Evolutionary conservation across 2,329 filamentous ascomycete species (phyloP).

Genomic region (Ascochyta lentis): DNA sequence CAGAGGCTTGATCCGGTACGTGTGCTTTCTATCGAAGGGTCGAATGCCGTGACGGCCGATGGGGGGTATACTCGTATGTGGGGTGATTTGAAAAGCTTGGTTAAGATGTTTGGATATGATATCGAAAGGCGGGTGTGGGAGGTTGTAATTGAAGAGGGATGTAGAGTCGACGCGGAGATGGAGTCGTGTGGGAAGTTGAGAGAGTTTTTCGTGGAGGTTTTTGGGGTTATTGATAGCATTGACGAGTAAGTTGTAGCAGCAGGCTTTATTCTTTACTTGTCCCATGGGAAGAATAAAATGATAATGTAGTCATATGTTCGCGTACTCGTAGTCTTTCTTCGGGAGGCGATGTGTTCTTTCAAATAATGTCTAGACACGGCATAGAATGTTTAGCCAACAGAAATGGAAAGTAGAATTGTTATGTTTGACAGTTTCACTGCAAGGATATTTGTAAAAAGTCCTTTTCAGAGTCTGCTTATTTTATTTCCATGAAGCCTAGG

Average conservation of each 20-base stretch:
- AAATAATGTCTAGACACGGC: too few species aligned
- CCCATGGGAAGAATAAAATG: too few species aligned
- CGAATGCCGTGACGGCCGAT: slow-evolving; percentile 7
- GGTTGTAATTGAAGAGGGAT: slow-evolving; percentile 29
- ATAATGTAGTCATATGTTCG: too few species aligned
- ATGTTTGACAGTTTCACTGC: too few species aligned
- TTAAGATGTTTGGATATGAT: slow-evolving; percentile 31
- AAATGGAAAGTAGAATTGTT: too few species aligned
- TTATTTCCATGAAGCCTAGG: too few species aligned
- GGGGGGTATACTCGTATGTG: slow-evolving; percentile 29
- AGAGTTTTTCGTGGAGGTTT: slow-evolving; percentile 24
- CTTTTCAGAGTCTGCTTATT: too few species aligned
- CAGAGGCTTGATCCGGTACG: slow-evolving; percentile 26
- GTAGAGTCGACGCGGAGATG: slow-evolving; percentile 18
- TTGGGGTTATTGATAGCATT: slow-evolving; percentile 20
- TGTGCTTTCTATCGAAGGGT: slow-evolving; percentile 22
- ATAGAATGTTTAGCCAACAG: too few species aligned
- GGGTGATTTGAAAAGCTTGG: slow-evolving; percentile 19
- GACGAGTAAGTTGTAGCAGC: background rate
- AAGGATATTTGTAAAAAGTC: too few species aligned
- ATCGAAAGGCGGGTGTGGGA: slow-evolving; percentile 37
- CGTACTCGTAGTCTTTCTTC: too few species aligned
- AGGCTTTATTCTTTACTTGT: too few species aligned
- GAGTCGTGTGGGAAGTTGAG: slow-evolving; percentile 21
- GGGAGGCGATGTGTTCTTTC: too few species aligned